Evolutionary conservation across 1,284 basidiomycete genomes (phyloP).

Genomic region (Rhodotorula sp.): DNA sequence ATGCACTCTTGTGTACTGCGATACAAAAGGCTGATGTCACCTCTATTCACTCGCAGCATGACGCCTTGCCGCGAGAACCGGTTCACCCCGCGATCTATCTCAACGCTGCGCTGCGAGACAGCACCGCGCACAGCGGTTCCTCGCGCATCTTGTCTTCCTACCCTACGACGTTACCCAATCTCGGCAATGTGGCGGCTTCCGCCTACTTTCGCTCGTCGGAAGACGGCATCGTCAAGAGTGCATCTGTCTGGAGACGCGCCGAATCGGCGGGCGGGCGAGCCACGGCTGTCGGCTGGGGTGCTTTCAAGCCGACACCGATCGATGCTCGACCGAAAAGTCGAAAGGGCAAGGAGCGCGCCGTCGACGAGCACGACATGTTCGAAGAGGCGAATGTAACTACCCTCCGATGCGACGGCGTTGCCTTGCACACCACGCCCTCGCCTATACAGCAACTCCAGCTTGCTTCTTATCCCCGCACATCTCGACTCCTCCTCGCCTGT

Average conservation of each 20-base stretch:
- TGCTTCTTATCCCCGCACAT: neutral
- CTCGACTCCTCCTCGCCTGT: constrained; percentile 13
- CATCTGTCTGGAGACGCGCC: constrained; percentile 11
- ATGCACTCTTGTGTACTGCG: neutral
- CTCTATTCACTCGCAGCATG: neutral
- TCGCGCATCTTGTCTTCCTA: constrained; percentile 8
- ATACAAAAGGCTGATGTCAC: no score
- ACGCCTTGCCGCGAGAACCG: constrained; percentile 1
- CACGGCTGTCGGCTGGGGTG: constrained; percentile 17
- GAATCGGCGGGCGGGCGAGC: neutral
- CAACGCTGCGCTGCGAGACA: constrained; percentile 3
- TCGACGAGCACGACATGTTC: neutral
- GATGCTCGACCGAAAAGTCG: neutral
- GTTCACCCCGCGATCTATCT: constrained; percentile 28
- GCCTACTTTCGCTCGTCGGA: neutral
- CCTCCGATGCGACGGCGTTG: no score
- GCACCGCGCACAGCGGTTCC: neutral
- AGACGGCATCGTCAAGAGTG: neutral
- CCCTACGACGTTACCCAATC: constrained; percentile 14
- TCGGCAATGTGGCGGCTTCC: constrained; percentile 13
- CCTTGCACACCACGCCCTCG: neutral
- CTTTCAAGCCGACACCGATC: neutral
- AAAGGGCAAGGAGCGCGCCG: constrained; percentile 19
- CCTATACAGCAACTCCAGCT: constrained; percentile 30
- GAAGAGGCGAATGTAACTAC: neutral